A percentile compares a stretch with the other conserved stretches of the same genome.
These are phyloP conservation scores for Russula sp. DNA, from an alignment of 768 basidiomycete genomes.

Conservation along the genomic window DNA sequence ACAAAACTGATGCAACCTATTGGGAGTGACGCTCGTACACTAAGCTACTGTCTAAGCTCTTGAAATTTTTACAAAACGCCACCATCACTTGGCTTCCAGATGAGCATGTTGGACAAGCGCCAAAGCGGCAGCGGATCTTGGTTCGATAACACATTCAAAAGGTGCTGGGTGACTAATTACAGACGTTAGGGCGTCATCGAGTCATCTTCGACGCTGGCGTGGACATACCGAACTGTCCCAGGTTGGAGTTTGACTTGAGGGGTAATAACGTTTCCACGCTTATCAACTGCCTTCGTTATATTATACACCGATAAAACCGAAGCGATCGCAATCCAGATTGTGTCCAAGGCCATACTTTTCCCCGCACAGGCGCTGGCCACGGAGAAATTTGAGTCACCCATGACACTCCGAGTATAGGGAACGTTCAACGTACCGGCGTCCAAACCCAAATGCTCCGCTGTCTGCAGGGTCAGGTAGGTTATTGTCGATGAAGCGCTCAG, in stretches of 20 bases:
- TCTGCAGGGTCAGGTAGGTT: constrained; percentile 22
- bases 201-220: not conserved
- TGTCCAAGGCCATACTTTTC: constrained; percentile 27
- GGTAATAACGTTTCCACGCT: constrained; percentile 20
- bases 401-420: not conserved
- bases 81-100: constrained; percentile 7
- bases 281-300: constrained; percentile 23
- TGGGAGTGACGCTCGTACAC: not conserved
- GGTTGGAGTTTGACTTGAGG: constrained; percentile 24
- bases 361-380: constrained; percentile 24
- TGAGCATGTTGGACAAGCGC: constrained; percentile 25
- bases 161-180: constrained; percentile 19
- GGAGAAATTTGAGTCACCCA: not conserved
- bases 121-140: constrained; percentile 21
- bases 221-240: constrained; percentile 16
- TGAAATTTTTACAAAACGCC: not conserved
- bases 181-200: not conserved
- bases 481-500: constrained; percentile 29
- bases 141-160: constrained; percentile 25
- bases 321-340: constrained; percentile 30
- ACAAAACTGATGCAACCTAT: not conserved
- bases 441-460: constrained; percentile 29
- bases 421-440: constrained; percentile 29
- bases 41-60: no score
- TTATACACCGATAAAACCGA: constrained; percentile 27